Evolutionary conservation across 2,329 filamentous ascomycete species (phyloP), one percentile per base, ranked within the genome.

Genomic region (Venturia carpophila): DNA sequence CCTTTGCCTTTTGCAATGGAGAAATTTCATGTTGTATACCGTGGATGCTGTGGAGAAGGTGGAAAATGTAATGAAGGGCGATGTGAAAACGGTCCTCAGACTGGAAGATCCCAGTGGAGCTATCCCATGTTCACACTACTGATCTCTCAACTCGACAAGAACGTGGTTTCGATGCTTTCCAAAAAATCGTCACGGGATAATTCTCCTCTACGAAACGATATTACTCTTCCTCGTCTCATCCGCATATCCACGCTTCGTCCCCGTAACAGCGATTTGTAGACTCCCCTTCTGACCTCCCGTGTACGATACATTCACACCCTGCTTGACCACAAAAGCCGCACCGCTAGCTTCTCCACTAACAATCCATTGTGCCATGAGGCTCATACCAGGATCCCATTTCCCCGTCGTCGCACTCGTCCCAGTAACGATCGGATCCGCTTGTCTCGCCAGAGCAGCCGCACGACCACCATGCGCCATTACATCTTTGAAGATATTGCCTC

Each of bases 371-470:
- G 71, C 75, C 42, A 70, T 67, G 0, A 77, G 68, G 55, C 56
- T 67, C 2, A 77, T 71, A 21, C 75, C 75, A 3, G 75, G 75
- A 67, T 77, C 75, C 75, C 75, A 77, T 1, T 71, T 69, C 1
- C 75, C 75, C 2, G 73, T 71, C 63, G 58, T 72, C 2, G 69
- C 68, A 63, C 62, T 64, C 5, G 67, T 62, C 0, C 39, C 66
- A 0, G 69, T 27, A 19, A 75, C 68, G 5, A 47, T 45, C 0
- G 75, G 75, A 0, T 69, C 66, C 15, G 69, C 69, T 62, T 77
- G 75, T 27, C 73, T 69, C 17, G 67, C 68, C 3, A 76, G 34
- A 2, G 75, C 75, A 45, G 75, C 75, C 39, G 70, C 52, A n/a
- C 68, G 71, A 4, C 75, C 75, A 5, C 74, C 75, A 27, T 64